These are phyloP conservation scores for Cutaneotrichosporon sp. DNA, from an alignment of 1,284 basidiomycete species.

Conservation along the genomic window DNA sequence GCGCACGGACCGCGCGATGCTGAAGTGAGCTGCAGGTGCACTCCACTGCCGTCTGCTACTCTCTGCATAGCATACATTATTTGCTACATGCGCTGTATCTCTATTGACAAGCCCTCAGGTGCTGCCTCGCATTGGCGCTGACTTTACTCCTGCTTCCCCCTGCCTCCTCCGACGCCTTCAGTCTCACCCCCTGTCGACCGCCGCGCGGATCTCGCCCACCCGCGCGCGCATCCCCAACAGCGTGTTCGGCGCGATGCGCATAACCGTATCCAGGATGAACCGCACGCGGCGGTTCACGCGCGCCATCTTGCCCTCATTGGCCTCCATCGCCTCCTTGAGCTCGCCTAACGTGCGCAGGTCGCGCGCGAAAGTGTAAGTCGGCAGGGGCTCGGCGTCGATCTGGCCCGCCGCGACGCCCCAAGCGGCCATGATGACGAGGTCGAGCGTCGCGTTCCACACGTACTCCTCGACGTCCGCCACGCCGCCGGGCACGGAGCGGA, in stretches of 20 bases:
- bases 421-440: constrained; percentile 49
- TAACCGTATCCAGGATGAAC: constrained; percentile 30
- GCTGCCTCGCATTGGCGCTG: too few relatives aligned
- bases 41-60: too few relatives aligned
- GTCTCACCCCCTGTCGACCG: constrained; percentile 25
- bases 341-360: constrained; percentile 47
- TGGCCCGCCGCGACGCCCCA: constrained; percentile 46
- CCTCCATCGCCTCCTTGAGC: constrained; percentile 37
- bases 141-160: too few relatives aligned
- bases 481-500: constrained; percentile 44
- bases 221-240: constrained; percentile 42
- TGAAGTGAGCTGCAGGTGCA: too few relatives aligned
- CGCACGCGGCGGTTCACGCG: constrained; percentile 35
- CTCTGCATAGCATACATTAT: neutral
- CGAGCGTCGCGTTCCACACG: constrained; percentile 52
- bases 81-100: too few relatives aligned
- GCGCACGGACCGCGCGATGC: too few relatives aligned
- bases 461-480: constrained; percentile 49
- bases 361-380: constrained; percentile 54
- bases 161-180: too few relatives aligned
- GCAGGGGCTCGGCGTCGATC: constrained; percentile 39
- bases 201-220: constrained; percentile 32
- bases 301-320: constrained; percentile 21
- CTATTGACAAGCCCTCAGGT: too few relatives aligned
- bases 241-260: constrained; percentile 43